phyloP scores from a whole-genome alignment of 2,329 filamentous ascomycete species.

The Ophiostoma himal-ulmi region DNA sequence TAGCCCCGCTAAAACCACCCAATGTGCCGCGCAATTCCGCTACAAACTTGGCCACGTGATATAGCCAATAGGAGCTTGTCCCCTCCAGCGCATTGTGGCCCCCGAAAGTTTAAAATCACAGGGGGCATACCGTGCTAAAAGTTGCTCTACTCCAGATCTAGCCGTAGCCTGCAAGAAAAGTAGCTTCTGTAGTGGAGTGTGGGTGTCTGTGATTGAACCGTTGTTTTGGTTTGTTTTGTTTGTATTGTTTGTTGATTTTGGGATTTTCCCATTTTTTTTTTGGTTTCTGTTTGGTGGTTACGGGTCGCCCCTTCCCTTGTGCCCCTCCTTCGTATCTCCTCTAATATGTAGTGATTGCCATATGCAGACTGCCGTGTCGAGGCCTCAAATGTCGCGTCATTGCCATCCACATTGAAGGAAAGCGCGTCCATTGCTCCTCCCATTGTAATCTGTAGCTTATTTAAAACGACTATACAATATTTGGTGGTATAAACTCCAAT shows the following conservation, averaged over 20 bases:
- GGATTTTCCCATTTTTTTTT: constrained; percentile 8
- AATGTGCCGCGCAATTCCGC: not conserved
- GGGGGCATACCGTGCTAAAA: not conserved
- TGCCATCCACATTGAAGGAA: not conserved
- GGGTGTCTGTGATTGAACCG: constrained; percentile 13
- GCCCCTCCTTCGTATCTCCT: not conserved
- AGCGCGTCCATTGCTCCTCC: not conserved
- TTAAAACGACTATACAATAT: not conserved
- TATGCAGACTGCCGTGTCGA: constrained; percentile 3
- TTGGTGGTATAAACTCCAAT: not conserved
- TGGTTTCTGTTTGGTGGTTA: constrained; percentile 3
- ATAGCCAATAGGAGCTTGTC: not conserved
- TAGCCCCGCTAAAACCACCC: not conserved
- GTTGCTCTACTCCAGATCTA: not conserved
- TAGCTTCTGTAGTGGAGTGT: constrained; percentile 16
- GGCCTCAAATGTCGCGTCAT: not conserved
- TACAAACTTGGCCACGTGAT: constrained; percentile 4
- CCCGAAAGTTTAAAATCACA: not conserved
- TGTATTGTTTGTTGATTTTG: constrained; percentile 17
- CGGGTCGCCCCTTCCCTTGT: constrained; percentile 15
- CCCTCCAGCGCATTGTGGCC: not conserved
- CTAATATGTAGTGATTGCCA: not conserved
- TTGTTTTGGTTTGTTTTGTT: constrained; percentile 10
- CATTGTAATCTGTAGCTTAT: not conserved
- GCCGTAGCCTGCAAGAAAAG: not conserved